A percentile compares a stretch with the other conserved stretches of the same genome.
Evolutionary conservation across 2,329 filamentous ascomycete genomes (phyloP).

Genomic region (Ciborinia camelliae): DNA sequence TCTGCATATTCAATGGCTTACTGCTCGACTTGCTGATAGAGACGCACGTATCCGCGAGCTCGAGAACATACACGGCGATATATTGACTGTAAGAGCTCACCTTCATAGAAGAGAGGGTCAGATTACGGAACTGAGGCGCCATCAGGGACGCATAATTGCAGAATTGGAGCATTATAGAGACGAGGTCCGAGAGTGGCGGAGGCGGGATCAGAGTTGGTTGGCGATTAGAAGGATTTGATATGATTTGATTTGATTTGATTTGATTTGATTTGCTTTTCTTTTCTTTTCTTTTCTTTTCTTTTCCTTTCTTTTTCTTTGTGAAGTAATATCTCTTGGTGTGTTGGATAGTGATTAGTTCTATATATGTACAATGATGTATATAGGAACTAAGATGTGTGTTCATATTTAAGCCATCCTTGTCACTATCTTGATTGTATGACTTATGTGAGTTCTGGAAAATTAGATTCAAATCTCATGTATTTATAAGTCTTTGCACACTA

Average conservation of each 20-base stretch:
- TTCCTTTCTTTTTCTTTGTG: not conserved
- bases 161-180: not conserved
- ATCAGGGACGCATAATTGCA: not conserved
- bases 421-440: not conserved
- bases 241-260: no score
- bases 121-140: not conserved
- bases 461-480: not conserved
- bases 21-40: not conserved
- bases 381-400: not conserved
- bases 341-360: not conserved
- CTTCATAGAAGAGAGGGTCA: not conserved
- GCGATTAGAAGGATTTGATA: not conserved
- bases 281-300: not conserved
- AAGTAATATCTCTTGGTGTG: not conserved
- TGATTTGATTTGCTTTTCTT: not conserved
- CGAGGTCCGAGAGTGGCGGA: not conserved
- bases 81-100: not conserved
- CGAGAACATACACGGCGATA: not conserved
- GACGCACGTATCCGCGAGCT: not conserved
- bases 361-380: not conserved
- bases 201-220: not conserved
- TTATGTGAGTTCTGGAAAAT: not conserved
- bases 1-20: conserved; percentile 14
- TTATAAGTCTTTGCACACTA: not conserved
- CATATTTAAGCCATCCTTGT: not conserved